Base-by-base conservation (phyloP, 2,329 filamentous ascomycete species). In the Penicillium sp. region DNA sequence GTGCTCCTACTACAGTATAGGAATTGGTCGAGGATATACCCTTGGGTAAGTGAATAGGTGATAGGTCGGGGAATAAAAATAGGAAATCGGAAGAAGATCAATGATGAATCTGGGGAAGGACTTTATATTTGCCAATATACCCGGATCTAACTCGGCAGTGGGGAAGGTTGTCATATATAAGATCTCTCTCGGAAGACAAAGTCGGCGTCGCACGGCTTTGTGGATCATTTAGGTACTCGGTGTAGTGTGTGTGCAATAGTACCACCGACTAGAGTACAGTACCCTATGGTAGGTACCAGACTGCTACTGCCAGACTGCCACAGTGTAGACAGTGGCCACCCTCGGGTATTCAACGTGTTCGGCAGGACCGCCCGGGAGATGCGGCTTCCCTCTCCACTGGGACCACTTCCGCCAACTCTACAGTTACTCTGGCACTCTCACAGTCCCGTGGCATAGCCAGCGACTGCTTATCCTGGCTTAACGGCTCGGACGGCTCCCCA, bases 191-290 rank as follows among this genome's bases (percentile, higher is more conserved):
- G 53, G 53, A 52, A 52, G 36, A 36, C 19, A 19, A 52, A 52
- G 10, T 52, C 53, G 53, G 53, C 49, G 48, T 36, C 28, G n/a
- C 18, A 33, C 46, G 21, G 36, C 21, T 24, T 40, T 7, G n/a
- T 28, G 34, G 34, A 37, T 34, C 21, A 18, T 13, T 21, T 8
- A 21, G 37, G 16, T 19, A 19, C 10, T 40, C 14, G 37, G 24
- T 28, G 24, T 28, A n/a, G n/a, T n/a, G n/a, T n/a, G n/a, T n/a
- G n/a, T n/a, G n/a, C n/a, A n/a, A n/a, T n/a, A n/a, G n/a, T n/a
- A n/a, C n/a, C n/a, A n/a, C n/a, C n/a, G n/a, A n/a, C n/a, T n/a
- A n/a, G n/a, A n/a, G n/a, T n/a, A n/a, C n/a, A n/a, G n/a, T n/a
- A n/a, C n/a, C n/a, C n/a, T n/a, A n/a, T n/a, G n/a, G n/a, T n/a